A percentile compares a stretch with the other conserved stretches of the same genome.
Evolutionary conservation across 306 rosid species (phyloP).

Genomic region (Dalbergia cochinchinensis): DNA sequence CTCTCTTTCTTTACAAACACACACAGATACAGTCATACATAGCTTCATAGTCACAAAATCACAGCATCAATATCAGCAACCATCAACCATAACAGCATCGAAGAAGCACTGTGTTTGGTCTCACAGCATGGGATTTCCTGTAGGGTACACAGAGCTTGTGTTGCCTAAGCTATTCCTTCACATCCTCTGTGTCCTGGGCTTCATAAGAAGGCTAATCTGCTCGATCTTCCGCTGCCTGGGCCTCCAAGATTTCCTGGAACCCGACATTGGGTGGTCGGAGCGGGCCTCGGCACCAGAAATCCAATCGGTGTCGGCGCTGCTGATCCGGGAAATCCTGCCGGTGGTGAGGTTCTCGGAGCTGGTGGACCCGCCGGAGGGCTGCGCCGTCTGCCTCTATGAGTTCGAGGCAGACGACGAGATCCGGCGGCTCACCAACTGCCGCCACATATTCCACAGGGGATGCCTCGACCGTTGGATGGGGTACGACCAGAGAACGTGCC

Average conservation of each 20-base stretch:
- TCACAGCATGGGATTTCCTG: constrained; percentile 73
- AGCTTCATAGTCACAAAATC: neutral
- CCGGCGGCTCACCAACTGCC: constrained; percentile 77
- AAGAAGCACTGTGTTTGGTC: neutral
- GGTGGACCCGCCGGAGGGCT: constrained; percentile 67
- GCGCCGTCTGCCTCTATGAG: constrained; percentile 84
- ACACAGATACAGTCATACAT: neutral
- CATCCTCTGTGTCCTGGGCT: constrained; percentile 58
- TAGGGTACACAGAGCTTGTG: constrained; percentile 69
- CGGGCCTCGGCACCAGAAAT: constrained; percentile 54
- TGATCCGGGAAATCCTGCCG: constrained; percentile 71
- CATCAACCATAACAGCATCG: too few relatives aligned
- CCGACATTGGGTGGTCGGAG: constrained; percentile 61
- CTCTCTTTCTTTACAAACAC: neutral
- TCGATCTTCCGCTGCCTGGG: constrained; percentile 58
- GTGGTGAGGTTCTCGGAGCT: constrained; percentile 72
- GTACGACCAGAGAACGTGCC: constrained; percentile 83
- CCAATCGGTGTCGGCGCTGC: constrained; percentile 57
- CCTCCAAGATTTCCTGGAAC: constrained; percentile 62
- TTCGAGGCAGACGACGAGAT: constrained; percentile 81
- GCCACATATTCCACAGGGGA: constrained; percentile 77
- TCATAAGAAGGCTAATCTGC: constrained; percentile 64
- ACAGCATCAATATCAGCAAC: neutral
- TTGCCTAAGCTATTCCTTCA: constrained; percentile 74
- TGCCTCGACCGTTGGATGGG: constrained; percentile 97